A percentile compares a stretch with the other conserved stretches of the same genome.
Evolutionary conservation across 306 rosid species (phyloP).

Genomic region (Ceratonia siliqua): DNA sequence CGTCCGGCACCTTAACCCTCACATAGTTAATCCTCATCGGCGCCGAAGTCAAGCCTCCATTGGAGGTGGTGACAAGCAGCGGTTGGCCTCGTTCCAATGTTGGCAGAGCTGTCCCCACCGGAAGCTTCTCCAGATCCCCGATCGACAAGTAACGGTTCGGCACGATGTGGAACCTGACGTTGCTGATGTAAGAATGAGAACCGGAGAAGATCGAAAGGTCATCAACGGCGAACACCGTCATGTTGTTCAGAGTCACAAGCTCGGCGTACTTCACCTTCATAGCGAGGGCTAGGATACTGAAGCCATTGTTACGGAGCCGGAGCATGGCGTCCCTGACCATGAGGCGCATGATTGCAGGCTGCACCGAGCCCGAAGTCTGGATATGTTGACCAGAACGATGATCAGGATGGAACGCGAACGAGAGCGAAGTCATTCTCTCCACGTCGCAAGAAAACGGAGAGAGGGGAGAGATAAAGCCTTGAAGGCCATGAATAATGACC

Average conservation of each 20-base stretch:
- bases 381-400: not conserved
- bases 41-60: slow-evolving; percentile 38
- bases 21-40: slow-evolving; percentile 73
- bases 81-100: slow-evolving; percentile 53
- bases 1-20: slow-evolving; percentile 57
- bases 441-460: slow-evolving; percentile 60
- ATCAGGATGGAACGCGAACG: slow-evolving; percentile 40
- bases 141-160: slow-evolving; percentile 58
- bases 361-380: slow-evolving; percentile 17
- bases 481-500: slow-evolving; percentile 63
- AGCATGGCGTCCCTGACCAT: slow-evolving; percentile 72
- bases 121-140: slow-evolving; percentile 64
- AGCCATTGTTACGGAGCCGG: slow-evolving; percentile 71
- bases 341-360: slow-evolving; percentile 58
- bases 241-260: slow-evolving; percentile 56
- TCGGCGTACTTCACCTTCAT: slow-evolving; percentile 65
- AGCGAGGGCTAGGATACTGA: slow-evolving; percentile 61
- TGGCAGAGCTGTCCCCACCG: slow-evolving; percentile 61
- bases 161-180: slow-evolving; percentile 63
- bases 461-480: slow-evolving; percentile 59
- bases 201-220: slow-evolving; percentile 74
- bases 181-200: slow-evolving; percentile 61
- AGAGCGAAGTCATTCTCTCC: slow-evolving; percentile 37
- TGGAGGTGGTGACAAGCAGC: slow-evolving; percentile 57
- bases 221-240: slow-evolving; percentile 67